These are phyloP conservation scores for Kazachstania bromeliacearum DNA, from an alignment of 805 yeast genomes.

Conservation along the genomic window DNA sequence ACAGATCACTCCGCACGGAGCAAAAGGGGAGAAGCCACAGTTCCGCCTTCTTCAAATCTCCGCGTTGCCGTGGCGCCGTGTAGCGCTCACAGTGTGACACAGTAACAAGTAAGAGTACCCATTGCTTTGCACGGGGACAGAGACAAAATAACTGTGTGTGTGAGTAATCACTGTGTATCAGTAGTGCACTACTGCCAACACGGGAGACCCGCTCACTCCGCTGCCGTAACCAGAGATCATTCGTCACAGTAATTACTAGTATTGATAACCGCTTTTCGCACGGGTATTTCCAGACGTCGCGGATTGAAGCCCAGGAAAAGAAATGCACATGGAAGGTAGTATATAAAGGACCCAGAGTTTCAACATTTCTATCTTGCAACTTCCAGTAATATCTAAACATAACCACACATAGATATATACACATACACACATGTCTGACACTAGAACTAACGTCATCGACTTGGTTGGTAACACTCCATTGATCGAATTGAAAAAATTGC, in stretches of 20 bases:
- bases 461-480: conserved; percentile 82
- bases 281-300: neutral
- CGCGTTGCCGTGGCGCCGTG: too few relatives aligned
- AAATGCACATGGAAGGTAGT: neutral
- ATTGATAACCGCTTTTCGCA: neutral
- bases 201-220: too few relatives aligned
- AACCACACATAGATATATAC: neutral
- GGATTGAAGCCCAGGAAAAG: neutral
- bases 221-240: too few relatives aligned
- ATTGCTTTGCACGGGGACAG: too few relatives aligned
- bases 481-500: conserved; percentile 64
- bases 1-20: too few relatives aligned
- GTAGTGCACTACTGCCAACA: too few relatives aligned
- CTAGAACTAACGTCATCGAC: conserved; percentile 47
- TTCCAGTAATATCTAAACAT: neutral
- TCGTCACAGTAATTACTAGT: neutral
- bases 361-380: neutral
- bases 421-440: conserved; percentile 10
- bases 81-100: too few relatives aligned
- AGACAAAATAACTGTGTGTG: too few relatives aligned
- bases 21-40: too few relatives aligned
- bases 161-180: too few relatives aligned
- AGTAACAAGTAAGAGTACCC: too few relatives aligned
- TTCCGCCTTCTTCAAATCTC: too few relatives aligned
- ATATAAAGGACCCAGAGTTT: neutral